Evolutionary conservation across 805 yeast genomes (phyloP), one percentile per base, ranked within the genome.

Genomic region (Candida chauliodis): DNA sequence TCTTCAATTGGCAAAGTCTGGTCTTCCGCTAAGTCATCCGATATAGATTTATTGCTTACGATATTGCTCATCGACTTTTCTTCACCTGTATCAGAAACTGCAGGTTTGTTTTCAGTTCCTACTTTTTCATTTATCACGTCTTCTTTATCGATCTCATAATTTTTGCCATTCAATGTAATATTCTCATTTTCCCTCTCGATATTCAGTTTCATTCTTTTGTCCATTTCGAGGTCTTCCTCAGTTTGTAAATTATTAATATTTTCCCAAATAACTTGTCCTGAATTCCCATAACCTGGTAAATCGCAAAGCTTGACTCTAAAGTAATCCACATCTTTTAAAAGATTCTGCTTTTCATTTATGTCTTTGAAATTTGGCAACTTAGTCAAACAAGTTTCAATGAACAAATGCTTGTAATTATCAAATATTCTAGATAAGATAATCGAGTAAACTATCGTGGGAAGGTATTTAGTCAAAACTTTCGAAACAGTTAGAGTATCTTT

Each of bases 401-500:
- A 60, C 10, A 70, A 53, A 29, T 69, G 66, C 53, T 81, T 80
- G 54, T 80, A 82, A 45, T 74, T 73, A 33, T 73, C 81, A 48
- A 78, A 76, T 2, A 78, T 74, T 37, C 66, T 69, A 51, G 70
- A 66, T 38, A 77, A 53, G 20, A 77, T 64, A 4, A 62, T 44
- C 5, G 73, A 50, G 44, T 71, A 70, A 39, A 76, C 77, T 13
- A 59, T 45, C 34, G 69, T 69, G 0, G 84, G 78, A 27, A 84
- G 59, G 50, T 79, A 79, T 42, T 76, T 73, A 28, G 70, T 71
- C 19, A 83, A 63, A 5, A 80, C 81, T 42, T 76, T 73, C 2
- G 79, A 66, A 19, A 84, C 78, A 0, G 84, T 78, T n/a, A 69
- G 50, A 0, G 87, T 79, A 42, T 84, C 89, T 45, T 77, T 79